These are phyloP conservation scores for Pleurotus djamor DNA, from an alignment of 768 basidiomycete genomes.

Conservation along the genomic window DNA sequence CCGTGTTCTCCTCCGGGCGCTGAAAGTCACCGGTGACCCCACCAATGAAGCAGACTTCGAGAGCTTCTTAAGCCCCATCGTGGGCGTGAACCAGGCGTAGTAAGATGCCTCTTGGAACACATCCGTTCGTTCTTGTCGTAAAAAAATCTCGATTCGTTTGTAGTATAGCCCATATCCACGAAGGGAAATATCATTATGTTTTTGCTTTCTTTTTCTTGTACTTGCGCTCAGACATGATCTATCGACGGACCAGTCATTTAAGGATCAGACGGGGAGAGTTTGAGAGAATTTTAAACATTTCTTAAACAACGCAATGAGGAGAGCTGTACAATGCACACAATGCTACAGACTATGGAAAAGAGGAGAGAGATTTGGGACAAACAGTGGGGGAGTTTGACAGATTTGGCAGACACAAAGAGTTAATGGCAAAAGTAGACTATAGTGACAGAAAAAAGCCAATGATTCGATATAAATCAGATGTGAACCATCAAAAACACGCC, in stretches of 20 bases:
- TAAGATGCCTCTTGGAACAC: not conserved
- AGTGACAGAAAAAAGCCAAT: slow-evolving; percentile 9
- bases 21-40: slow-evolving; percentile 41
- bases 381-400: slow-evolving; percentile 9
- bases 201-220: not conserved
- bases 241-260: not conserved
- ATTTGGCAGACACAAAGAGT: slow-evolving; percentile 16
- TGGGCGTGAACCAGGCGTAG: slow-evolving; percentile 15
- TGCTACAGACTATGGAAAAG: slow-evolving; percentile 23
- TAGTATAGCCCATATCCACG: too few relatives aligned
- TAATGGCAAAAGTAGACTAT: not conserved
- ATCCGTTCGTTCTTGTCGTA: not conserved
- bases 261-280: not conserved
- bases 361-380: slow-evolving; percentile 18
- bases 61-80: slow-evolving; percentile 41
- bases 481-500: not conserved
- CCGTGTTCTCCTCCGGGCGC: slow-evolving; percentile 34
- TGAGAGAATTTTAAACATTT: not conserved
- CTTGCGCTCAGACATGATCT: not conserved
- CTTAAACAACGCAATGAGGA: slow-evolving; percentile 6
- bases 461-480: slow-evolving; percentile 11
- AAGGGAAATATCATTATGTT: not conserved
- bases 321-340: slow-evolving; percentile 24
- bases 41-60: slow-evolving; percentile 42
- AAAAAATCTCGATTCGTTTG: not conserved